Evolutionary conservation across 2,329 filamentous ascomycete species (phyloP), one percentile per base, ranked within the genome.

Genomic region (Stachybotrys echinatus): DNA sequence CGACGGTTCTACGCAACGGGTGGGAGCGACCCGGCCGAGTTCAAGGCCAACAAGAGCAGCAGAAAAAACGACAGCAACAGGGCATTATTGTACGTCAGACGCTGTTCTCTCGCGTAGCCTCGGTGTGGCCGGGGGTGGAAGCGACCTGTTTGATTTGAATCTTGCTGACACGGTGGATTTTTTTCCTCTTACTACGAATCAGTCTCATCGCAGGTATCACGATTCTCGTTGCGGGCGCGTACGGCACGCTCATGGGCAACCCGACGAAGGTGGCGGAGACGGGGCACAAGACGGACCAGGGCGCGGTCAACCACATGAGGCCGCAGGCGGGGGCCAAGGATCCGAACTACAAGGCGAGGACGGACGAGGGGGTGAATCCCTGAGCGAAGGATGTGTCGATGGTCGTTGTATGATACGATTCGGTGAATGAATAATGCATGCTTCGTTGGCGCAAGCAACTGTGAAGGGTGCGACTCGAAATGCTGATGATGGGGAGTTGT

Each of bases 1-100:
- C 23, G 44, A 46, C 44, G 44, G 6, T n/a, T 8, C 19, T 46
- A 46, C 44, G 44, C 44, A 18, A 46, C 44, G 6, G 44, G 44
- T 7, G 44, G 44, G 18, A 18, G 20, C 14, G 44, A 46, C 44
- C 44, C 44, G 12, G 44, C 44, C 6, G 44, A 46, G 18, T 46
- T 46, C 44, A 37, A 37, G 44, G 44, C 44, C 23, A 46, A 46
- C 27, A 46, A 40, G 38, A 8, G 7, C 17, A 20, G 12, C 44
- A 34, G 37, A 17, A 23, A 46, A 23, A 46, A 34, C 27, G 10
- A 18, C 14, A 27, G 22, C 42, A 46, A 46, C 8, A 37, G 18
- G 23, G 19, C 23, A 18, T 20, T 46, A 19, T 46, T 19, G 44
- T 46, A 20, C 19, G 44, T 46, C 19, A n/a, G 14, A n/a, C 12